Percentiles rank a stretch among this genome's conserved stretches.
Conservation (phyloP, 805 yeast genomes). For the Teunomyces kruisii region DNA sequence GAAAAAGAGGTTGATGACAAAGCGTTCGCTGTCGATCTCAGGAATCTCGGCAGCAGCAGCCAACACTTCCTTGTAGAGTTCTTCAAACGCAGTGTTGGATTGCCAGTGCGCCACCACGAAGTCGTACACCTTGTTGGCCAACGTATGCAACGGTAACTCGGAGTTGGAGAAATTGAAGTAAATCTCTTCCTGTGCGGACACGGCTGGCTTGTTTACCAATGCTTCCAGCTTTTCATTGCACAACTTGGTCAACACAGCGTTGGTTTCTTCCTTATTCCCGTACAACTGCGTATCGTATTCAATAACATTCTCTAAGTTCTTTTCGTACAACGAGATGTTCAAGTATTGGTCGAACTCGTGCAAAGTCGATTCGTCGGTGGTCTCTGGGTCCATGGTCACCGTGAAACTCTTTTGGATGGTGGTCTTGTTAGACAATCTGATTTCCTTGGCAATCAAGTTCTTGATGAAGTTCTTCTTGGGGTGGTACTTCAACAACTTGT, state of each 20-base stretch:
- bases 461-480: slow-evolving; percentile 73
- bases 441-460: slow-evolving; percentile 79
- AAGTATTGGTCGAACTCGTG: slow-evolving; percentile 42
- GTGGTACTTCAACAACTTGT: slow-evolving; percentile 52
- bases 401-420: slow-evolving; percentile 67
- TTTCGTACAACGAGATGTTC: slow-evolving; percentile 33
- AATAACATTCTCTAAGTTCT: slow-evolving; percentile 23
- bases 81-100: slow-evolving; percentile 35
- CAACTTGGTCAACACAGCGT: slow-evolving; percentile 25
- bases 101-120: slow-evolving; percentile 42
- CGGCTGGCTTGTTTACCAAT: slow-evolving; percentile 15
- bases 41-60: slow-evolving; percentile 17
- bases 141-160: slow-evolving; percentile 35
- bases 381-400: slow-evolving; percentile 28
- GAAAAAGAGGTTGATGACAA: slow-evolving; percentile 60
- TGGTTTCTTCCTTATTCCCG: slow-evolving; percentile 30
- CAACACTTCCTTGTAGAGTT: slow-evolving; percentile 31
- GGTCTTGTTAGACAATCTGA: slow-evolving; percentile 74
- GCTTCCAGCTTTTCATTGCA: slow-evolving; percentile 23
- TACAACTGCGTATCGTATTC: slow-evolving; percentile 37
- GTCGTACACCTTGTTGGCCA: slow-evolving; percentile 40
- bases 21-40: slow-evolving; percentile 22
- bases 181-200: slow-evolving; percentile 40
- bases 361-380: slow-evolving; percentile 28
- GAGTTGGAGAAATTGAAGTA: slow-evolving; percentile 35